Conservation (phyloP, 2,329 filamentous ascomycete genomes). For the Ophiocordyceps camponoti-leonardi region DNA sequence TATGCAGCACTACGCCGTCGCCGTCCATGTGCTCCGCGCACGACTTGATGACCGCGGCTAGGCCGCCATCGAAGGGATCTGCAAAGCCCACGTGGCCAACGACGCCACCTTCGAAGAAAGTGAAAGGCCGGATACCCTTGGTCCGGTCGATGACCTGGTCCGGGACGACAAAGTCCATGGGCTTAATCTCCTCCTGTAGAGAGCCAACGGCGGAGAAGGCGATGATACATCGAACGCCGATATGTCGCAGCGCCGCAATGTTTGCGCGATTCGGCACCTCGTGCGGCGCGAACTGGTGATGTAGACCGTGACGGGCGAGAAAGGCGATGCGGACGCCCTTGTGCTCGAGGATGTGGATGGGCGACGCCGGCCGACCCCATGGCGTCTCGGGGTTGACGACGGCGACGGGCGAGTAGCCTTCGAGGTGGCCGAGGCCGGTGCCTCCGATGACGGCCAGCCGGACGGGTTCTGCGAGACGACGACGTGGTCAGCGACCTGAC, state of each 20-base stretch:
- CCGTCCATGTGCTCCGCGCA: slow-evolving; percentile 65
- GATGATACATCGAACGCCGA: slow-evolving; percentile 82
- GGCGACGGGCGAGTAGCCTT: slow-evolving; percentile 73
- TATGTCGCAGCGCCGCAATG: slow-evolving; percentile 83
- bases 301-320: slow-evolving; percentile 74
- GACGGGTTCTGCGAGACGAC: slow-evolving; percentile 36
- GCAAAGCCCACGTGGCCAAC: slow-evolving; percentile 93
- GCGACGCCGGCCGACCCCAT: slow-evolving; percentile 64
- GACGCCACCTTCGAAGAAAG: slow-evolving; percentile 84
- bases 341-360: slow-evolving; percentile 80
- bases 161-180: slow-evolving; percentile 89
- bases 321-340: slow-evolving; percentile 72
- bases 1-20: slow-evolving; percentile 71
- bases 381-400: slow-evolving; percentile 63
- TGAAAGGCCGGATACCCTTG: slow-evolving; percentile 85
- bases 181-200: slow-evolving; percentile 80
- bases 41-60: slow-evolving; percentile 59
- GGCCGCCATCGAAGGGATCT: slow-evolving; percentile 73
- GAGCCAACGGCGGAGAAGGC: slow-evolving; percentile 92
- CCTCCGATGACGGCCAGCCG: slow-evolving; percentile 85
- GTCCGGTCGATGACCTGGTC: slow-evolving; percentile 96
- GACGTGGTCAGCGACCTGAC: not conserved
- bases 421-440: slow-evolving; percentile 77
- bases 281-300: slow-evolving; percentile 84
- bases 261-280: slow-evolving; percentile 93